These are phyloP conservation scores for Thelonectria discophora DNA, from an alignment of 2,329 filamentous ascomycete genomes.

Conservation along the genomic window DNA sequence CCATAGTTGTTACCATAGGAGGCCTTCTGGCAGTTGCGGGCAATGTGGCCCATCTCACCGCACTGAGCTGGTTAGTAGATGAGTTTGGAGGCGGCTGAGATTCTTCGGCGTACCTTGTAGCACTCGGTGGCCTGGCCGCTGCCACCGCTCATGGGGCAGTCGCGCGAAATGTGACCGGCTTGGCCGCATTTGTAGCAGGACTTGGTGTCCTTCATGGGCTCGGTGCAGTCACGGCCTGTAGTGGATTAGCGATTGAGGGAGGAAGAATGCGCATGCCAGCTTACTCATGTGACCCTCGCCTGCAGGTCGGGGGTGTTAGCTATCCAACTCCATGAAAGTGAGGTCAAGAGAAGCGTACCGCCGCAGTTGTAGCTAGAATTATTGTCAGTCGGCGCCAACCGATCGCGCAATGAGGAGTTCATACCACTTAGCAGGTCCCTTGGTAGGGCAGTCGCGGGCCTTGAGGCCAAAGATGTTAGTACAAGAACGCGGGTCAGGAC, in stretches of 20 bases:
- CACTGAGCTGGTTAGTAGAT: conserved; percentile 63
- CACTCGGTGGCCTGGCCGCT: conserved; percentile 72
- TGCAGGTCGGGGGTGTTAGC: conserved; percentile 44
- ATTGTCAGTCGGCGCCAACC: conserved; percentile 26
- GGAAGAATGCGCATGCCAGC: conserved; percentile 43
- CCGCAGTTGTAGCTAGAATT: conserved; percentile 80
- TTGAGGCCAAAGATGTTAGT: conserved; percentile 46
- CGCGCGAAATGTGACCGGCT: conserved; percentile 89
- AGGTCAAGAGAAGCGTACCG: conserved; percentile 59
- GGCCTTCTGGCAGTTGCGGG: conserved; percentile 83
- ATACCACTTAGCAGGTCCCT: conserved; percentile 83
- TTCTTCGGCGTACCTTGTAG: conserved; percentile 73
- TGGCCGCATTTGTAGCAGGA: conserved; percentile 82
- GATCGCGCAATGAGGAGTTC: conserved; percentile 41
- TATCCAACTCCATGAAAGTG: conserved; percentile 11
- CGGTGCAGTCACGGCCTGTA: conserved; percentile 88
- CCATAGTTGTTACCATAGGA: conserved; percentile 57
- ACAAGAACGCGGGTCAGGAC: conserved; percentile 26
- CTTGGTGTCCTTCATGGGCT: conserved; percentile 86
- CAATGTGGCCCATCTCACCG: conserved; percentile 95
- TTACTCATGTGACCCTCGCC: conserved; percentile 81
- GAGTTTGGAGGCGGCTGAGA: not conserved
- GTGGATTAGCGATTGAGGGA: conserved; percentile 23
- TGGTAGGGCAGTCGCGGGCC: conserved; percentile 88
- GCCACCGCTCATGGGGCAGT: conserved; percentile 70